A percentile compares a stretch with the other conserved stretches of the same genome.
phyloP scores from a whole-genome alignment of 2,329 filamentous ascomycete species.

The Berkeleyomyces basicola region DNA sequence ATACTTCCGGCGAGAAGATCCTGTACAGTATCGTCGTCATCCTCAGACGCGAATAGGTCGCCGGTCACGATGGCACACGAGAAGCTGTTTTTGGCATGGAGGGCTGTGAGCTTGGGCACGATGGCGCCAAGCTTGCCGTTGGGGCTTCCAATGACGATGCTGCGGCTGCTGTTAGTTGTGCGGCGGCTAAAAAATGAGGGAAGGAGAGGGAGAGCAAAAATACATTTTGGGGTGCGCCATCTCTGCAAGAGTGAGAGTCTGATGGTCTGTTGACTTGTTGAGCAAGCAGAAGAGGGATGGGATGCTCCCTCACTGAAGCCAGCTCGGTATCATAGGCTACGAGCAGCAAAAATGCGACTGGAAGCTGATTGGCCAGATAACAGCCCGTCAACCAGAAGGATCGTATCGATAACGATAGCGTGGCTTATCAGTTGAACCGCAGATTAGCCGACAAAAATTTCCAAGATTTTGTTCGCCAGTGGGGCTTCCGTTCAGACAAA shows the following conservation, averaged over 20 bases:
- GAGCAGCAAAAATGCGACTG: conserved; percentile 6
- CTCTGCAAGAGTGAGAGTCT: background rate
- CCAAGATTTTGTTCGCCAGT: conserved; percentile 6
- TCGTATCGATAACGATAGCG: conserved; percentile 6
- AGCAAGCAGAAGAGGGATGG: background rate
- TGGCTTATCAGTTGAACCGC: conserved; percentile 14
- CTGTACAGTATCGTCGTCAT: conserved; percentile 43
- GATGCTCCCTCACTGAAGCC: background rate
- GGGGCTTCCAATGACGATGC: conserved; percentile 68
- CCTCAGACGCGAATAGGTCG: conserved; percentile 54
- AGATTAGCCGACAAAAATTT: conserved; percentile 14
- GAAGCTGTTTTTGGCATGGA: conserved; percentile 81
- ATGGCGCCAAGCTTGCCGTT: conserved; percentile 61
- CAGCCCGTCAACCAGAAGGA: background rate
- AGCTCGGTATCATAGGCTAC: background rate
- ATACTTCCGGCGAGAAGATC: conserved; percentile 59
- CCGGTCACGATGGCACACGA: conserved; percentile 71
- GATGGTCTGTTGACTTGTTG: background rate
- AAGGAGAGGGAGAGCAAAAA: background rate
- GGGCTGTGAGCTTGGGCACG: conserved; percentile 61
- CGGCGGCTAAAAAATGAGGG: background rate
- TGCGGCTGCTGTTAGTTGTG: conserved; percentile 21
- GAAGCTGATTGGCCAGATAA: conserved; percentile 13
- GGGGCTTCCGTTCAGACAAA: conserved; percentile 5
- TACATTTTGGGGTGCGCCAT: conserved; percentile 11